Base-by-base conservation (phyloP, 1,284 basidiomycete genomes). In the Rhodotorula sp. region DNA sequence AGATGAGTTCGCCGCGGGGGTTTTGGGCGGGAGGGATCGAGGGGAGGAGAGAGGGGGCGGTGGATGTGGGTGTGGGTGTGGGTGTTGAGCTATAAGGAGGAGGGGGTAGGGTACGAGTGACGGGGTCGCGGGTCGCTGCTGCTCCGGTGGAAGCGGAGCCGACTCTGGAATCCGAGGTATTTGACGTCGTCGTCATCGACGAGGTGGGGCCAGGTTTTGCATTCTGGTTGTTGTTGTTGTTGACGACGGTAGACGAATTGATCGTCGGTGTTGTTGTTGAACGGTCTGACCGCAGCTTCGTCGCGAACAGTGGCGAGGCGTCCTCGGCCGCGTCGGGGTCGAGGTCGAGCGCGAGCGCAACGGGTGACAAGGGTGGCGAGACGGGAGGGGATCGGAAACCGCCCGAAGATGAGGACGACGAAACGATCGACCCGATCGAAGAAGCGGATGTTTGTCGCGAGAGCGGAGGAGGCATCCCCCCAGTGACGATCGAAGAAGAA, bases 1-100 rank as follows among this genome's bases (percentile, higher is more conserved):
- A 97, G 74, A 99, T 95, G 73, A 99, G 87, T 80, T 99, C 96
- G 60, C 97, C 96, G 20, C 95, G 89, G 5, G 95, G 93, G 81
- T 96, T 97, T 51, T 84, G 85, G 10, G 92, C 86, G 0, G 93
- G 93, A 2, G 95, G 94, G 54, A 97, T 96, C 15, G 91, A 87
- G 3, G 91, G 85, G 72, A 96, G 90, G 20, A 43, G 86, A 85
- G 10, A 65, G 65, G 34, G 67, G 80, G 58, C 15, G 84, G 84
- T 5, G 23, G 81, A 79, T 64, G 31, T 47, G 10, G 48, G 61
- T 51, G 31, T 65, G 10, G 23, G 59, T n/a, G 18, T 63, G 31
- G 20, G 67, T 48, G 85, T 82, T 20, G 78, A 14, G 39, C 39
- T 14, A 14, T 43, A 1, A 43, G 39, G 39, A 43, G 39, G 39